Evolutionary conservation across 1,139 yeast species (phyloP), one percentile per base, ranked within the genome.

Genomic region (Lodderomyces pseudojiufengensis): DNA sequence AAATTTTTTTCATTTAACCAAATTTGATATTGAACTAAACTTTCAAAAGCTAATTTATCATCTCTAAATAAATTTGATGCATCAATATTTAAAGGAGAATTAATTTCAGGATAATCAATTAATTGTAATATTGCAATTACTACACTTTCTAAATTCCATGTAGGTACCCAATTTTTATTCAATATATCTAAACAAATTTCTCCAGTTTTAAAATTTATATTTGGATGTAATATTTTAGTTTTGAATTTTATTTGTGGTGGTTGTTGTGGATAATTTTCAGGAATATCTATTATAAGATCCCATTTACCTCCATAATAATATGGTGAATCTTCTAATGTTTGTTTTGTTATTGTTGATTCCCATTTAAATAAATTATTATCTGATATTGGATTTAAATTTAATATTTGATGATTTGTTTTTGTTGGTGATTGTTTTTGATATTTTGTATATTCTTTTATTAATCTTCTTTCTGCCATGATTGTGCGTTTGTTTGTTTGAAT

Each of bases 181-280:
- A 84, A 65, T 10, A 87, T 82, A 54, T 87, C 95, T n/a, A 88
- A 61, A 56, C 97, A 88, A 3, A 86, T 82, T 46, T 83, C 92
- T 0, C 95, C 95, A 1, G 83, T 79, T 35, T 58, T 48, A 40
- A 78, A 70, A 49, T 80, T 76, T 30, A 86, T 76, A 52, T 86
- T 86, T 3, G 94, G 90, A 54, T 86, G 95, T 32, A 82, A 77
- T 42, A 85, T 79, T 9, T 70, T 73, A 16, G 69, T 59, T 32
- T 45, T 39, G 49, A 86, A 86, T 34, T 50, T 59, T 46, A 84
- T 72, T 18, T 48, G 52, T 2, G 96, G 96, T 0, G 95, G 95
- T 21, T 62, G 61, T 20, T 76, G 56, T 0, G 97, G 97, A 49
- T 87, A 87, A 22, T 62, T 62, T 1, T 49, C 33, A 1, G 83